Evolutionary conservation across 2,329 filamentous ascomycete genomes (phyloP).

Genomic region (Ascocoryne sarcoides): DNA sequence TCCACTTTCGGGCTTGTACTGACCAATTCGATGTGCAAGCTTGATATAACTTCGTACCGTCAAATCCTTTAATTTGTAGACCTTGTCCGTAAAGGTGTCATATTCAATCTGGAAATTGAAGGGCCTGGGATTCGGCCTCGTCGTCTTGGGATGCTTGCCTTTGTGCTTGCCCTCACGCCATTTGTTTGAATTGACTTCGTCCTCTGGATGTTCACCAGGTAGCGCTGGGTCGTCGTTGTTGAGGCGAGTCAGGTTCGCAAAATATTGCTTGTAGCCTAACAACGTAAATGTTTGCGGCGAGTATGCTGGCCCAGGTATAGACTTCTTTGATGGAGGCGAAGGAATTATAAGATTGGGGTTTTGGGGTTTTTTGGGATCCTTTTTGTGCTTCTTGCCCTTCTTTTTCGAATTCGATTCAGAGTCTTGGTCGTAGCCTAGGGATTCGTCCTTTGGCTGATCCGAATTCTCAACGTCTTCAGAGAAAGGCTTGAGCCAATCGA

Average conservation of each 20-base stretch:
- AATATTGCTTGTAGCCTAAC: slow-evolving; percentile 81
- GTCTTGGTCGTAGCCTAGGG: slow-evolving; percentile 4
- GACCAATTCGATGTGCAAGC: slow-evolving; percentile 70
- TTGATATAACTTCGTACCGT: slow-evolving; percentile 75
- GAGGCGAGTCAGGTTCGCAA: slow-evolving; percentile 83
- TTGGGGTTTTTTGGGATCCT: slow-evolving; percentile 39
- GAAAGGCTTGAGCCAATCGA: slow-evolving; percentile 1
- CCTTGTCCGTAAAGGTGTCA: slow-evolving; percentile 65
- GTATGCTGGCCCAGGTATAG: slow-evolving; percentile 82
- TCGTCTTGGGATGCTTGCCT: slow-evolving; percentile 45
- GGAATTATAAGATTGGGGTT: slow-evolving; percentile 59
- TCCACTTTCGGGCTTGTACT: slow-evolving; percentile 33
- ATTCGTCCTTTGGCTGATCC: not conserved
- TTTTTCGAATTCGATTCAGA: slow-evolving; percentile 29
- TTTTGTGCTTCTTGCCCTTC: slow-evolving; percentile 39
- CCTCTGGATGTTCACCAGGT: slow-evolving; percentile 9
- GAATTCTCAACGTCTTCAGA: not conserved
- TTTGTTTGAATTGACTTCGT: slow-evolving; percentile 31
- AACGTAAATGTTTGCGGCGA: slow-evolving; percentile 74
- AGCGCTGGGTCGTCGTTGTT: slow-evolving; percentile 58
- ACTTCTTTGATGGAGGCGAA: slow-evolving; percentile 58
- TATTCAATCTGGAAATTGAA: slow-evolving; percentile 82
- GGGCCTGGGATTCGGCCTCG: slow-evolving; percentile 48
- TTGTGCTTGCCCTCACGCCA: slow-evolving; percentile 59
- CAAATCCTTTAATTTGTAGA: slow-evolving; percentile 71